Conservation (phyloP, 768 basidiomycete genomes). For the Tricholoma flavovirens region DNA sequence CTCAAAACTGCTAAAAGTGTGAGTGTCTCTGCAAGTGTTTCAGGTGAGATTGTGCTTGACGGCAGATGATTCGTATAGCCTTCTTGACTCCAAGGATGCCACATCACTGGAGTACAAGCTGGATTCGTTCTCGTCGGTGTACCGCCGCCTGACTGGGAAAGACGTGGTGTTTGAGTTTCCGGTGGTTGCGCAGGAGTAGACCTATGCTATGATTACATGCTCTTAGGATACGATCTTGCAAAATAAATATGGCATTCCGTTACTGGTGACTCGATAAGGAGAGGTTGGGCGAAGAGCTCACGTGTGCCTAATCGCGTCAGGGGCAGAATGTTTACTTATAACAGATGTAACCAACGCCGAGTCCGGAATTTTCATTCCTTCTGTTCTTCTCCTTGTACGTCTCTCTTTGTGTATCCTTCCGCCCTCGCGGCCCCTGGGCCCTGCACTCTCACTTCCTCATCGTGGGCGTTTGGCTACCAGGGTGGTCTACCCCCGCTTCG, state of each 20-base stretch:
- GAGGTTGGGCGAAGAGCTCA: slow-evolving; percentile 22
- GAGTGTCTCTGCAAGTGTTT: slow-evolving; percentile 33
- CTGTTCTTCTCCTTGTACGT: slow-evolving; percentile 23
- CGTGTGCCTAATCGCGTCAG: slow-evolving; percentile 27
- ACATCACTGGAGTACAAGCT: slow-evolving; percentile 99
- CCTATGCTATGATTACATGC: slow-evolving; percentile 24
- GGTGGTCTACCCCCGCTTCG: slow-evolving; percentile 15
- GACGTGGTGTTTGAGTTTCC: slow-evolving; percentile 95
- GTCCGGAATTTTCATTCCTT: slow-evolving; percentile 13
- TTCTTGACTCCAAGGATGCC: slow-evolving; percentile 96
- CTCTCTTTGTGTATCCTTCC: slow-evolving; percentile 27
- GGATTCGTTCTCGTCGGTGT: slow-evolving; percentile 97
- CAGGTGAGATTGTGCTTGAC: slow-evolving; percentile 10
- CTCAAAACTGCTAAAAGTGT: slow-evolving; percentile 97
- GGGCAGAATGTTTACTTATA: slow-evolving; percentile 9
- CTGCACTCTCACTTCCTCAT: slow-evolving; percentile 14
- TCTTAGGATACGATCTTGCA: slow-evolving; percentile 22
- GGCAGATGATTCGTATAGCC: slow-evolving; percentile 41
- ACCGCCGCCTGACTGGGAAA: slow-evolving; percentile 93
- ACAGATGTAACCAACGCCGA: slow-evolving; percentile 22
- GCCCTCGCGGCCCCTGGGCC: slow-evolving; percentile 45
- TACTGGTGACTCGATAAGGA: too few species aligned
- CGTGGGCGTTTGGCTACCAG: slow-evolving; percentile 15
- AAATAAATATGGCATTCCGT: slow-evolving; percentile 17
- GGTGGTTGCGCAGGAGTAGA: slow-evolving; percentile 56